A percentile compares a stretch with the other conserved stretches of the same genome.
Evolutionary conservation across 805 yeast genomes (phyloP).

Genomic region (Wickerhamomyces ciferrii): DNA sequence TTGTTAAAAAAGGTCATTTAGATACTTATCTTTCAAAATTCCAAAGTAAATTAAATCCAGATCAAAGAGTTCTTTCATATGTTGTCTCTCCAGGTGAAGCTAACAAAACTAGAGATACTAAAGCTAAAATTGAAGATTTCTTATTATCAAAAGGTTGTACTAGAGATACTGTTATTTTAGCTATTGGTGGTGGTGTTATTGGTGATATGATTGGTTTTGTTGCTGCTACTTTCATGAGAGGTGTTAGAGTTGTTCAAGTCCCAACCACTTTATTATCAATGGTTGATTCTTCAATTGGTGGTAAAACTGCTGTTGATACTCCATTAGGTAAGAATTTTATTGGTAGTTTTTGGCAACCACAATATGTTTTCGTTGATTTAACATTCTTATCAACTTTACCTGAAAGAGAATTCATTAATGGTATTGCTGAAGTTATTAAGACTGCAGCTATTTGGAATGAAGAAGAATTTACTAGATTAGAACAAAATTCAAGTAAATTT

Average conservation of each 20-base stretch:
- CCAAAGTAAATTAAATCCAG: conserved; percentile 36
- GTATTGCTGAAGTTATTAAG: conserved; percentile 97
- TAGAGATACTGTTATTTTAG: conserved; percentile 89
- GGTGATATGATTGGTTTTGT: conserved; percentile 99
- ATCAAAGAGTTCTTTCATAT: conserved; percentile 65
- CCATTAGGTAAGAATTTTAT: conserved; percentile 93
- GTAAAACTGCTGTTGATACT: conserved; percentile 97
- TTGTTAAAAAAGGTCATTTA: conserved; percentile 61
- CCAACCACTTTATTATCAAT: conserved; percentile 93
- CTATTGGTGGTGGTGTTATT: conserved; percentile 97
- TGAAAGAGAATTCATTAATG: conserved; percentile 90
- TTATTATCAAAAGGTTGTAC: conserved; percentile 82
- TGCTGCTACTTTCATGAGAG: conserved; percentile 99
- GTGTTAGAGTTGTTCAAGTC: conserved; percentile 87
- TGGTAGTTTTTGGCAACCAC: conserved; percentile 98
- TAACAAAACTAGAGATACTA: conserved; percentile 81
- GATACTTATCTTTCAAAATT: conserved; percentile 40
- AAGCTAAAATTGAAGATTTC: conserved; percentile 90
- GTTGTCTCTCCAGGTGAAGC: conserved; percentile 90
- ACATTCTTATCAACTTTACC: conserved; percentile 85
- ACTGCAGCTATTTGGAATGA: conserved; percentile 99
- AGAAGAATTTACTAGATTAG: conserved; percentile 79
- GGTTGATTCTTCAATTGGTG: conserved; percentile 98
- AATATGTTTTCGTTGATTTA: conserved; percentile 81
- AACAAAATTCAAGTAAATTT: conserved; percentile 65